phyloP scores from a whole-genome alignment of 2,329 filamentous ascomycete genomes.

The Cladobotryum mycophilum region DNA sequence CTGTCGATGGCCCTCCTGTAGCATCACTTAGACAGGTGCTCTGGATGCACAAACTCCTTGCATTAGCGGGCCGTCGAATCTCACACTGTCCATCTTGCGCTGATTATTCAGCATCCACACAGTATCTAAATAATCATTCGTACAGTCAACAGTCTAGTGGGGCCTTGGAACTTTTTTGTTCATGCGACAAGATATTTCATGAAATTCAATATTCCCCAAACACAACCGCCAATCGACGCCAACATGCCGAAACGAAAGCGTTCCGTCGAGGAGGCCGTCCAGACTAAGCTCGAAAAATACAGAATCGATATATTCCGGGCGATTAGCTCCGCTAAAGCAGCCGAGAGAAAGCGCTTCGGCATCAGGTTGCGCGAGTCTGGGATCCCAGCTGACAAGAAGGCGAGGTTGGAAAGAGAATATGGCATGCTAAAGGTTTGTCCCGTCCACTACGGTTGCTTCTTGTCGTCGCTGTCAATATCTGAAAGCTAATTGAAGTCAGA shows the following conservation, averaged over 20 bases:
- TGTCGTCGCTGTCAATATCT: neutral
- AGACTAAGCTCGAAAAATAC: constrained; percentile 46
- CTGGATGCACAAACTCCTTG: no score
- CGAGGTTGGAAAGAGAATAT: constrained; percentile 57
- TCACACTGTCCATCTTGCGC: no score
- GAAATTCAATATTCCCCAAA: neutral
- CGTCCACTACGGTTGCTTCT: no score
- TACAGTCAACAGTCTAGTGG: no score
- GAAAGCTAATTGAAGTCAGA: constrained; percentile 27
- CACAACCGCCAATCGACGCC: neutral
- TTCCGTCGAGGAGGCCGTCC: constrained; percentile 36
- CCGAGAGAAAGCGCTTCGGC: constrained; percentile 71
- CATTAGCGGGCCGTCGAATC: no score
- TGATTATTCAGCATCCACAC: no score
- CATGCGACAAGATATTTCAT: neutral
- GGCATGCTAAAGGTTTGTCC: constrained; percentile 45
- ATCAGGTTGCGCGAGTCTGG: constrained; percentile 48
- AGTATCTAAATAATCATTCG: no score
- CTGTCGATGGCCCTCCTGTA: no score
- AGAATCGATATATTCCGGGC: constrained; percentile 58
- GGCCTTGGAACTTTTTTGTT: neutral
- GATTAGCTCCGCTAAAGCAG: constrained; percentile 66
- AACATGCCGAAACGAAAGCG: constrained; percentile 56
- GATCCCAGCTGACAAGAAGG: constrained; percentile 42
- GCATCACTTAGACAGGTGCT: no score